Percentiles rank a stretch among this genome's conserved stretches.
Conservation (phyloP, 2,329 filamentous ascomycete species). For the Aspergillus transmontanensis region DNA sequence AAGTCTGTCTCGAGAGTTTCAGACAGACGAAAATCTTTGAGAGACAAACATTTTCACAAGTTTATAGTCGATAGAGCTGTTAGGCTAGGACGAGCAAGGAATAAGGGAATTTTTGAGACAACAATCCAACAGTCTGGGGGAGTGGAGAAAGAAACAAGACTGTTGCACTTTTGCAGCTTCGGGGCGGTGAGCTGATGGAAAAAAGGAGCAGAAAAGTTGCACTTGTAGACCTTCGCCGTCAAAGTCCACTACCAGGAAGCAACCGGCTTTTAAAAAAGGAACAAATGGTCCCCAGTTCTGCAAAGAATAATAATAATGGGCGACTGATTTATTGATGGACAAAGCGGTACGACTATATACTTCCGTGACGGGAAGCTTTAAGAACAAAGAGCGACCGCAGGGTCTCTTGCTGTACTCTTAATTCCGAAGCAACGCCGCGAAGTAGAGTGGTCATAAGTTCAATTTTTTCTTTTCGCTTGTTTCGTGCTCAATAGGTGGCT, state of each 20-base stretch:
- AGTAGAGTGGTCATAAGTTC: not conserved
- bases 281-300: not conserved
- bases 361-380: not conserved
- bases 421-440: not conserved
- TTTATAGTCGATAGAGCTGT: slow-evolving; percentile 2
- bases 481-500: not conserved
- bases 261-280: not conserved
- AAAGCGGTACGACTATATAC: not conserved
- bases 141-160: slow-evolving; percentile 9
- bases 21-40: slow-evolving; percentile 7
- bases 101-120: not conserved
- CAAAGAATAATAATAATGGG: not conserved
- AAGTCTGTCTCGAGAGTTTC: slow-evolving; percentile 16
- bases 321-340: not conserved
- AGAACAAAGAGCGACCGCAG: not conserved
- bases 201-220: slow-evolving; percentile 8
- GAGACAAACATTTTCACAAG: slow-evolving; percentile 15
- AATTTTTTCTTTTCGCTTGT: slow-evolving; percentile 1
- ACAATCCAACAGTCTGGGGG: not conserved
- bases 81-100: not conserved
- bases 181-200: slow-evolving; percentile 18
- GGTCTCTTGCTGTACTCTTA: not conserved
- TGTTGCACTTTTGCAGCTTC: slow-evolving; percentile 11
- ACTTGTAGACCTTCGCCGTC: slow-evolving; percentile 3
- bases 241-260: slow-evolving; percentile 2